phyloP scores from a whole-genome alignment of 352 stramenopile genomes.

The Phytophthora brassicae region DNA sequence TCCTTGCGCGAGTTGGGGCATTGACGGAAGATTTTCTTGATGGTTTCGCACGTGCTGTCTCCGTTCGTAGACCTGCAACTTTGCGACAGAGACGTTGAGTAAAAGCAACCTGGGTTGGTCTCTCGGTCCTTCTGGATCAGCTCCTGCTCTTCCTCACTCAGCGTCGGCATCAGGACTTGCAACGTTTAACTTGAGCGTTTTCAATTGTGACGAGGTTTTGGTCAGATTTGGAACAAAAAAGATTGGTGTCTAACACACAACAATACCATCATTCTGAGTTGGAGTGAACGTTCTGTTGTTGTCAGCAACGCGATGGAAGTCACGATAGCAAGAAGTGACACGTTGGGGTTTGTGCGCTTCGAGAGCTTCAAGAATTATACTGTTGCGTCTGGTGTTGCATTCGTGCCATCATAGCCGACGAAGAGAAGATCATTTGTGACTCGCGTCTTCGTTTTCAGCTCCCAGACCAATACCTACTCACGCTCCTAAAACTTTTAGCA shows the following conservation, averaged over 20 bases:
- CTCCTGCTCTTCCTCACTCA: constrained; percentile 71
- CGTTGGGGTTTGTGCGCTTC: constrained; percentile 51
- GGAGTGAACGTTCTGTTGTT: constrained; percentile 12
- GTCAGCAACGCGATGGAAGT: neutral
- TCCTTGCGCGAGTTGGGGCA: constrained; percentile 73
- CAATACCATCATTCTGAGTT: constrained; percentile 17
- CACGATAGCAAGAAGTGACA: constrained; percentile 27
- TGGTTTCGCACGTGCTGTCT: constrained; percentile 84
- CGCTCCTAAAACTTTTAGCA: constrained; percentile 44
- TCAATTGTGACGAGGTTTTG: constrained; percentile 15
- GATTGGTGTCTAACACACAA: constrained; percentile 22
- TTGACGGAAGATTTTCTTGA: constrained; percentile 87
- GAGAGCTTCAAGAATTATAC: constrained; percentile 59
- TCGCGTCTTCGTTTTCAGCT: constrained; percentile 26
- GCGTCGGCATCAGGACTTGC: constrained; percentile 46
- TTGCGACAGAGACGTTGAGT: constrained; percentile 78
- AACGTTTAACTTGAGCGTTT: neutral
- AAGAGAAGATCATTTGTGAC: constrained; percentile 42
- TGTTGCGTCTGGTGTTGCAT: constrained; percentile 49
- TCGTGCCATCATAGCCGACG: too few species aligned
- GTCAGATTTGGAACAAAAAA: constrained; percentile 20
- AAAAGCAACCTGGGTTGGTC: constrained; percentile 76
- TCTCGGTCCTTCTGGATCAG: constrained; percentile 75
- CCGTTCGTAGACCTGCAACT: constrained; percentile 80
- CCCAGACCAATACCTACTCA: constrained; percentile 31